phyloP scores from a whole-genome alignment of 2,329 filamentous ascomycete genomes.

The Clonostachys sp. region DNA sequence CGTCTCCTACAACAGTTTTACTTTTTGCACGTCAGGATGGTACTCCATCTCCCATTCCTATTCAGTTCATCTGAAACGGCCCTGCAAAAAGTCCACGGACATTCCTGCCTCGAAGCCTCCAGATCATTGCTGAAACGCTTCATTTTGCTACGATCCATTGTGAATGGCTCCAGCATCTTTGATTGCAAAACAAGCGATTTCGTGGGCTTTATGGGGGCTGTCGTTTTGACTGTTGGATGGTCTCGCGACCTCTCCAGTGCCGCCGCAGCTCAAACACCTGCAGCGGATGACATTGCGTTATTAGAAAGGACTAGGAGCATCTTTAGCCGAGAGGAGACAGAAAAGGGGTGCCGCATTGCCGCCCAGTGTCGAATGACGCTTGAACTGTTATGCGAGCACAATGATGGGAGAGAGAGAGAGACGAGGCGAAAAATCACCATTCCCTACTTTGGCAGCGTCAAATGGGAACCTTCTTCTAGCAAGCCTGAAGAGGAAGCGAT shows the following conservation, averaged over 20 bases:
- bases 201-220: conserved; percentile 36
- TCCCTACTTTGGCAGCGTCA: background rate
- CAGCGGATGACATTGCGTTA: background rate
- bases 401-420: background rate
- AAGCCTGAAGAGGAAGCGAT: no score
- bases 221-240: conserved; percentile 31
- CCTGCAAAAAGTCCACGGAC: conserved; percentile 14
- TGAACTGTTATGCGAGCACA: background rate
- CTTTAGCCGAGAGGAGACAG: background rate
- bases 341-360: background rate
- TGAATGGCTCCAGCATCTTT: conserved; percentile 23
- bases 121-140: conserved; percentile 10
- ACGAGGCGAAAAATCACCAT: background rate
- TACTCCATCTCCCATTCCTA: conserved; percentile 39
- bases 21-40: conserved; percentile 36
- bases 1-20: conserved; percentile 31
- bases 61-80: no score
- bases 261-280: background rate
- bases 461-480: no score
- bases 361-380: background rate
- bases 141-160: conserved; percentile 23
- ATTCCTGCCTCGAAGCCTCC: conserved; percentile 2
- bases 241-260: background rate
- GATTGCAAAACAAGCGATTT: conserved; percentile 41
- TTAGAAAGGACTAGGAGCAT: background rate